A percentile compares a stretch with the other conserved stretches of the same genome.
Evolutionary conservation across 495 filamentous ascomycete species (phyloP).

Genomic region (Aspergillus kassunensis): DNA sequence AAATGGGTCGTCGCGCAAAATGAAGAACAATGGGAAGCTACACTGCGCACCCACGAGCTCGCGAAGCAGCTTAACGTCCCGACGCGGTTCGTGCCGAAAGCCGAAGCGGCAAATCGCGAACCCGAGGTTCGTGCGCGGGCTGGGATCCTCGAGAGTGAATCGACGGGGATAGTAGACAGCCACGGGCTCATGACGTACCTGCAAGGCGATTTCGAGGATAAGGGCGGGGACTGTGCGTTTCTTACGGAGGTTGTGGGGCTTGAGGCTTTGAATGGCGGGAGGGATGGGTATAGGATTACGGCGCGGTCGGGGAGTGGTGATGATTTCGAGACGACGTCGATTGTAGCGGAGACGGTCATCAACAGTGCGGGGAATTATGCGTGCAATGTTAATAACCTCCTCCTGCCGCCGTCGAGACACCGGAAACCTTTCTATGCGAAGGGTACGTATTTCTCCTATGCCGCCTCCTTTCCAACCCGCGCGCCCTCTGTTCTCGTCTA

Average conservation of each 20-base stretch:
- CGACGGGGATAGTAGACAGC: constrained; percentile 87
- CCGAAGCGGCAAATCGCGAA: constrained; percentile 61
- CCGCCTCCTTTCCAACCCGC: constrained; percentile 48
- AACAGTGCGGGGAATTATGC: constrained; percentile 85
- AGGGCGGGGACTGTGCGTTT: constrained; percentile 69
- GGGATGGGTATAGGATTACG: constrained; percentile 54
- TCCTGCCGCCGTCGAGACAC: constrained; percentile 59
- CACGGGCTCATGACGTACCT: constrained; percentile 80
- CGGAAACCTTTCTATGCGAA: constrained; percentile 77
- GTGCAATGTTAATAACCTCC: constrained; percentile 73
- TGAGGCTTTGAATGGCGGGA: constrained; percentile 44
- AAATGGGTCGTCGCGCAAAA: constrained; percentile 97
- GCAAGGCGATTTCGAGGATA: constrained; percentile 70
- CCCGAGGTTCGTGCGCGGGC: constrained; percentile 65
- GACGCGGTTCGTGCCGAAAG: constrained; percentile 59
- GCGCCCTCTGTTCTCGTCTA: constrained; percentile 76
- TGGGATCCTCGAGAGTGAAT: constrained; percentile 75
- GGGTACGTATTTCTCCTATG: constrained; percentile 91
- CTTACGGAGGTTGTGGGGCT: constrained; percentile 58
- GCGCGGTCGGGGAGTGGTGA: constrained; percentile 37
- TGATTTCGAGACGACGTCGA: constrained; percentile 29
- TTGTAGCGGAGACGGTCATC: constrained; percentile 72
- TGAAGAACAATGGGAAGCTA: constrained; percentile 58
- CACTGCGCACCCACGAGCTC: constrained; percentile 62
- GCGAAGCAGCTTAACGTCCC: constrained; percentile 66